Percentiles rank a stretch among this genome's conserved stretches.
phyloP scores from a whole-genome alignment of 208 protist species.

The Crithidia fasciculata region DNA sequence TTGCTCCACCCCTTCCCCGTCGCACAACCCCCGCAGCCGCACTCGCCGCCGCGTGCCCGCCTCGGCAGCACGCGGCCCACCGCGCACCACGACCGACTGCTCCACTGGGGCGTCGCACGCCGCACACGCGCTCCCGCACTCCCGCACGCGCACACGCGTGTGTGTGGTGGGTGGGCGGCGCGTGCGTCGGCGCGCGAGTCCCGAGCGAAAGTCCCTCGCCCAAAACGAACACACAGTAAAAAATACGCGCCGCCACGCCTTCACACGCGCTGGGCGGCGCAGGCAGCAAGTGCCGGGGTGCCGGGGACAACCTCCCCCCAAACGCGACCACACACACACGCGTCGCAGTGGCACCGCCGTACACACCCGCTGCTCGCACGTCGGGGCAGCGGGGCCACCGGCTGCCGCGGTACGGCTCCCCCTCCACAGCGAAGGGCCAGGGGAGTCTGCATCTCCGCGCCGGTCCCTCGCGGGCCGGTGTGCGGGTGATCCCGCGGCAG shows the following conservation, averaged over 20 bases:
- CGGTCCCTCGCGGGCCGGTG: constrained; percentile 23
- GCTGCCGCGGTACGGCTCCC: constrained; percentile 32
- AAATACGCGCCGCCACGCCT: constrained; percentile 4
- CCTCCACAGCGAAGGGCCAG: constrained; percentile 21
- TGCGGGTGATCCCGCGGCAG: constrained; percentile 33
- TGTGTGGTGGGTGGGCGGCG: not conserved
- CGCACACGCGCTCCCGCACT: not conserved
- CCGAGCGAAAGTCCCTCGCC: constrained; percentile 83
- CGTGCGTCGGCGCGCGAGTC: constrained; percentile 36
- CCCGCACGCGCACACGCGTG: too few species aligned
- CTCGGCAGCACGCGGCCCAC: constrained; percentile 7
- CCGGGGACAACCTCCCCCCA: constrained; percentile 35
- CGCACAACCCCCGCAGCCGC: constrained; percentile 24
- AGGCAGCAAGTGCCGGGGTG: constrained; percentile 68
- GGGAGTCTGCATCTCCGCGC: constrained; percentile 31
- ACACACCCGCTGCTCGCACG: constrained; percentile 37
- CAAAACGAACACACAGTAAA: not conserved
- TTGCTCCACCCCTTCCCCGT: constrained; percentile 29
- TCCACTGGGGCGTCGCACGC: constrained; percentile 30
- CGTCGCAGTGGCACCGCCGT: constrained; percentile 34
- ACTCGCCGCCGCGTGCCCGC: constrained; percentile 10
- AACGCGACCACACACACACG: not conserved
- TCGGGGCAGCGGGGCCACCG: constrained; percentile 30
- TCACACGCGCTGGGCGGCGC: constrained; percentile 6
- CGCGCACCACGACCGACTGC: constrained; percentile 33